Conservation (phyloP, 2,329 filamentous ascomycete species). For the Hymenotorrendiella dingleyae region DNA sequence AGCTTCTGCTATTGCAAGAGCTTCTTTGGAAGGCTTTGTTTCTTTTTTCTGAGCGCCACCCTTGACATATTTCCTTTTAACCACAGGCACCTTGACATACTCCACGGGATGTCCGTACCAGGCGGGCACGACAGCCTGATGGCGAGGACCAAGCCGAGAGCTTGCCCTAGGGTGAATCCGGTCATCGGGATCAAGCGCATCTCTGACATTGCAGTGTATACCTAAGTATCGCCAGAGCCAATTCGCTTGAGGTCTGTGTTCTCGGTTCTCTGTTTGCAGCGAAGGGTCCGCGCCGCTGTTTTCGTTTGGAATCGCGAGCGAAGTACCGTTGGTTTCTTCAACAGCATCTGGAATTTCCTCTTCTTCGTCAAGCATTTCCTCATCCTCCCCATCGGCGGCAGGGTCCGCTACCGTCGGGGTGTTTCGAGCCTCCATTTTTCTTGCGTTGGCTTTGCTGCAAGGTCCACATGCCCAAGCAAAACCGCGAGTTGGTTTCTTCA, state of each 20-base stretch:
- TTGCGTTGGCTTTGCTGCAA: slow-evolving; percentile 92
- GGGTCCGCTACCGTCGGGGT: slow-evolving; percentile 69
- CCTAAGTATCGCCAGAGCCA: slow-evolving; percentile 92
- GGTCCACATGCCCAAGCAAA: slow-evolving; percentile 98
- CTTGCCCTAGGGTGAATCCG: slow-evolving; percentile 94
- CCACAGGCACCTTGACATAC: slow-evolving; percentile 81
- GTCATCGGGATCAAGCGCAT: slow-evolving; percentile 94
- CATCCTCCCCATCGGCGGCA: slow-evolving; percentile 58
- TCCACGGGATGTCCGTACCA: slow-evolving; percentile 88
- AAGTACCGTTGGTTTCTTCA: slow-evolving; percentile 49
- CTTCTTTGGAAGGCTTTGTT: slow-evolving; percentile 72
- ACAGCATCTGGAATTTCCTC: slow-evolving; percentile 58
- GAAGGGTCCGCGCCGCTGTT: slow-evolving; percentile 48
- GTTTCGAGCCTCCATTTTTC: slow-evolving; percentile 82
- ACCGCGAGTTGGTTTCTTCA: slow-evolving; percentile 93
- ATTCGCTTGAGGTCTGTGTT: slow-evolving; percentile 87
- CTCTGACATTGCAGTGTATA: slow-evolving; percentile 90
- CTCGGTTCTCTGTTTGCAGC: slow-evolving; percentile 61
- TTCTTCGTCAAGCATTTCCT: slow-evolving; percentile 58
- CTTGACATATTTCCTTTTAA: slow-evolving; percentile 70
- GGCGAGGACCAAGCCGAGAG: slow-evolving; percentile 82
- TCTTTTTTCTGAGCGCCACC: slow-evolving; percentile 63
- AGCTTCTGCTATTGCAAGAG: slow-evolving; percentile 70
- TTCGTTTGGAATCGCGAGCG: slow-evolving; percentile 57
- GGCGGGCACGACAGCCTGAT: slow-evolving; percentile 78